These are phyloP conservation scores for Neotropicomus parvogracilis DNA, from an alignment of 1,284 basidiomycete species.

Conservation along the genomic window DNA sequence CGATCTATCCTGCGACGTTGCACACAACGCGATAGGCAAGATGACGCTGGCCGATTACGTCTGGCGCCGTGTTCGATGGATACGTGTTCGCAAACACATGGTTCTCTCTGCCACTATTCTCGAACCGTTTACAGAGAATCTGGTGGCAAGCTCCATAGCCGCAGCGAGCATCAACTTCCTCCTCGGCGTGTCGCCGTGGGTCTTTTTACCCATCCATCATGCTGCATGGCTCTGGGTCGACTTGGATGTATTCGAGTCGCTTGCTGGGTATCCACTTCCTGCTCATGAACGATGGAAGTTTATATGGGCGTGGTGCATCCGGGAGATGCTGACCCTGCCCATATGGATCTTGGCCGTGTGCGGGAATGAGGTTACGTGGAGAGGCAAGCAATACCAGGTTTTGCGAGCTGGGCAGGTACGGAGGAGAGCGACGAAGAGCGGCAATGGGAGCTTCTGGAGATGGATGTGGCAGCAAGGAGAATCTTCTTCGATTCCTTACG, in stretches of 20 bases:
- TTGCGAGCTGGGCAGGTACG: slow-evolving; percentile 61
- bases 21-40: slow-evolving; percentile 81
- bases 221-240: slow-evolving; percentile 63
- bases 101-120: slow-evolving; percentile 76
- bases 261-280: slow-evolving; percentile 66
- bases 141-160: slow-evolving; percentile 67
- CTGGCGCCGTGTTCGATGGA: slow-evolving; percentile 86
- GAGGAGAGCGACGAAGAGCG: slow-evolving; percentile 11
- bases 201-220: slow-evolving; percentile 58
- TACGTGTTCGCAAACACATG: slow-evolving; percentile 92
- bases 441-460: slow-evolving; percentile 8
- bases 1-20: slow-evolving; percentile 84
- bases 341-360: slow-evolving; percentile 80
- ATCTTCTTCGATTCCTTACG: slow-evolving; percentile 16
- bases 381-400: slow-evolving; percentile 67
- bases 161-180: slow-evolving; percentile 56
- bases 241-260: slow-evolving; percentile 67
- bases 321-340: slow-evolving; percentile 80
- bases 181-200: slow-evolving; percentile 46
- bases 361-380: slow-evolving; percentile 81
- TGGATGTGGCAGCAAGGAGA: slow-evolving; percentile 13
- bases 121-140: slow-evolving; percentile 87
- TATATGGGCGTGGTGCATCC: slow-evolving; percentile 68
- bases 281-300: slow-evolving; percentile 54
- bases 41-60: slow-evolving; percentile 83